phyloP scores from a whole-genome alignment of 805 yeast species.

The Cyberlindnera maclurae region DNA sequence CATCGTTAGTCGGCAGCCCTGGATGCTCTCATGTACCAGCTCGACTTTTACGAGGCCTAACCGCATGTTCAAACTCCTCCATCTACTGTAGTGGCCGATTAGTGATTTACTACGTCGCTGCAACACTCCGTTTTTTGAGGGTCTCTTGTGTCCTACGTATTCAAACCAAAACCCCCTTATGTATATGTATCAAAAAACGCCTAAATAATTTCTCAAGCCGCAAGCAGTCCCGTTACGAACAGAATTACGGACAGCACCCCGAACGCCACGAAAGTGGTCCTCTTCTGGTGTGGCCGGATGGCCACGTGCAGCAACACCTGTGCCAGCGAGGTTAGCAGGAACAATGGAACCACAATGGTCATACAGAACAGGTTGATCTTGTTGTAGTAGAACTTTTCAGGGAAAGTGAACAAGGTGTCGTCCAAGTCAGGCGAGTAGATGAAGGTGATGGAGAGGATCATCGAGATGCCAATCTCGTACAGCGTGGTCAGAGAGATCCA shows the following conservation, averaged over 20 bases:
- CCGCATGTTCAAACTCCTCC: too few relatives aligned
- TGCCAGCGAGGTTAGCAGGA: constrained; percentile 9
- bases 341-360: constrained; percentile 27
- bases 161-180: too few relatives aligned
- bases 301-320: constrained; percentile 12
- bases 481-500: constrained; percentile 14
- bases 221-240: constrained; percentile 19
- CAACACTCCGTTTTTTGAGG: too few relatives aligned
- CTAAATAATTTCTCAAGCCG: constrained; percentile 6
- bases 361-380: constrained; percentile 25
- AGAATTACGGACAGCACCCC: constrained; percentile 10
- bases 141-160: too few relatives aligned
- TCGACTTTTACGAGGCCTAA: too few relatives aligned
- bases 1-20: too few relatives aligned
- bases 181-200: too few relatives aligned
- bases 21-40: too few relatives aligned
- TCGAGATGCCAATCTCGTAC: constrained; percentile 28
- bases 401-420: constrained; percentile 23
- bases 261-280: constrained; percentile 2
- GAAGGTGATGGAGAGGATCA: constrained; percentile 32
- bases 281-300: constrained; percentile 3
- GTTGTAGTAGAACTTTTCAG: constrained; percentile 29
- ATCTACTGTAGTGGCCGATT: too few relatives aligned
- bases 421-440: constrained; percentile 32
- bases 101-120: too few relatives aligned